These are phyloP conservation scores for Polyplosphaeria fusca DNA, from an alignment of 495 filamentous ascomycete species.

Conservation along the genomic window DNA sequence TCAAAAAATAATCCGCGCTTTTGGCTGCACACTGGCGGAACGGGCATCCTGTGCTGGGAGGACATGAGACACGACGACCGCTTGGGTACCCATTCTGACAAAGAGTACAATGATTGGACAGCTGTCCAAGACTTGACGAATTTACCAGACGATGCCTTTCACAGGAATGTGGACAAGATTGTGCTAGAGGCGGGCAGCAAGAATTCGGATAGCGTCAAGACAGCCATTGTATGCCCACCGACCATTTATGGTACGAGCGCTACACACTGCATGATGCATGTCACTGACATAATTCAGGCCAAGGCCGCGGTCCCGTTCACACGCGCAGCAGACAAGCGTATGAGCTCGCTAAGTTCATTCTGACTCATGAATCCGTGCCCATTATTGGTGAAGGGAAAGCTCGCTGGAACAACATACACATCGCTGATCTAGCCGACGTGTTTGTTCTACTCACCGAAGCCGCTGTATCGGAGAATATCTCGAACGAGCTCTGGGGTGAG, in stretches of 20 bases:
- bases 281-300: constrained; percentile 43
- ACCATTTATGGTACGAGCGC: constrained; percentile 64
- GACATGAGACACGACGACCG: constrained; percentile 48
- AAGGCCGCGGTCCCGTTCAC: constrained; percentile 65
- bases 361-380: constrained; percentile 51
- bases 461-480: constrained; percentile 47
- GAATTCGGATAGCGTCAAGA: constrained; percentile 48
- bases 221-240: constrained; percentile 72
- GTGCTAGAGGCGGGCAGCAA: constrained; percentile 47
- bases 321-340: constrained; percentile 63
- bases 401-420: constrained; percentile 69
- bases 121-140: constrained; percentile 54
- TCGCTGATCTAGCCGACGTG: constrained; percentile 66
- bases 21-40: constrained; percentile 62
- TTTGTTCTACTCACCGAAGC: constrained; percentile 66
- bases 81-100: constrained; percentile 53
- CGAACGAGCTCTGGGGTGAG: constrained; percentile 61
- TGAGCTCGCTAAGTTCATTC: constrained; percentile 50
- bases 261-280: not conserved
- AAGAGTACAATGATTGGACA: constrained; percentile 57
- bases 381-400: constrained; percentile 61
- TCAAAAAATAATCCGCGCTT: constrained; percentile 46
- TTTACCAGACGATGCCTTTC: constrained; percentile 54
- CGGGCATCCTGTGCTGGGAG: constrained; percentile 54
- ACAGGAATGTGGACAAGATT: constrained; percentile 61